Percentiles rank a stretch among this genome's conserved stretches.
Conservation (phyloP, 345 rosid genomes). For the Bruguiera parviflora region DNA sequence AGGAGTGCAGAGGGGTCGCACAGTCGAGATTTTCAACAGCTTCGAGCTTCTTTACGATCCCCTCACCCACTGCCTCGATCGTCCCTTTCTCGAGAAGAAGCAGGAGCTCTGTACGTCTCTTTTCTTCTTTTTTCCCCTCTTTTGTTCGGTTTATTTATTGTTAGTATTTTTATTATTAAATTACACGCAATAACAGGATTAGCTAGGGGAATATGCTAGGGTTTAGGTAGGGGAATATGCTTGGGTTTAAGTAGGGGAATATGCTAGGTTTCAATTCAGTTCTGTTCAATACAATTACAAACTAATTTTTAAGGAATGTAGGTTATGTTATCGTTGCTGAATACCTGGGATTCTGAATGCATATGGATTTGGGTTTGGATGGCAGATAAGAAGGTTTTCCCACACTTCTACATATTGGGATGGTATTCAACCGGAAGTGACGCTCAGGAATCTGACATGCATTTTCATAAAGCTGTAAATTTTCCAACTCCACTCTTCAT, state of each 20-base stretch:
- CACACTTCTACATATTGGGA: constrained; percentile 80
- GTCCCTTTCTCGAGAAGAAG: constrained; percentile 88
- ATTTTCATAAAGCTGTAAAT: constrained; percentile 86
- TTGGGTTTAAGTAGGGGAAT: too few relatives aligned
- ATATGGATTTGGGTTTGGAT: not conserved
- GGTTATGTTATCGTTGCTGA: too few relatives aligned
- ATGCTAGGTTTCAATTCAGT: too few relatives aligned
- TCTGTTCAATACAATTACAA: too few relatives aligned
- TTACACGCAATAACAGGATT: too few relatives aligned
- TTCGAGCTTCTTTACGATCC: constrained; percentile 91
- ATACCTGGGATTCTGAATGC: not conserved
- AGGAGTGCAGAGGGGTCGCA: constrained; percentile 88
- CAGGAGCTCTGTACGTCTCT: constrained; percentile 76
- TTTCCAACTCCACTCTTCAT: constrained; percentile 5
- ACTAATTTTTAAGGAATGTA: too few relatives aligned
- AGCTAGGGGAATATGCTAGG: too few relatives aligned
- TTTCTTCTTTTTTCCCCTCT: too few relatives aligned
- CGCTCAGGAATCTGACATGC: constrained; percentile 88
- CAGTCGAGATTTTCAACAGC: constrained; percentile 96
- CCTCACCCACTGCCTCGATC: constrained; percentile 59
- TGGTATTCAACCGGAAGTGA: constrained; percentile 96
- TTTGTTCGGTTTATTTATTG: not conserved
- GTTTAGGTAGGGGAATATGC: too few relatives aligned
- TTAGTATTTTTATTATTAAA: too few relatives aligned
- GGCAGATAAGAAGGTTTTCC: constrained; percentile 89